Evolutionary conservation across 768 basidiomycete species (phyloP).

Genomic region (Infundibulicybe gibba): DNA sequence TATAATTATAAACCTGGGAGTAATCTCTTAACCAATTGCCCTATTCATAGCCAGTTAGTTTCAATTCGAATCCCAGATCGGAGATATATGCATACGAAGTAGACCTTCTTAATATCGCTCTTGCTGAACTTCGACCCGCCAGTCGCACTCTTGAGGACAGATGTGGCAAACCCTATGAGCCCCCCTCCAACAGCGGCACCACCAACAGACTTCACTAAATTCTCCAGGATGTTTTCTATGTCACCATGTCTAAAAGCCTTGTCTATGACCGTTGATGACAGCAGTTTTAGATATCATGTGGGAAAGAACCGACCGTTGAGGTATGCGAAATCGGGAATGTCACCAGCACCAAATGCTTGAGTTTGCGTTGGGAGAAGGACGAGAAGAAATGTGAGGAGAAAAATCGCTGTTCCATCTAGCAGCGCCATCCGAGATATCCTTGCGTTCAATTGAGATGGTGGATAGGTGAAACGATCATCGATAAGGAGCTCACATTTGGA

Average conservation of each 20-base stretch:
- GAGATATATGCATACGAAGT: slow-evolving; percentile 40
- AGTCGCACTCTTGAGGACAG: slow-evolving; percentile 37
- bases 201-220: slow-evolving; percentile 54
- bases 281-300: neutral
- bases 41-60: slow-evolving; percentile 18
- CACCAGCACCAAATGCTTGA: slow-evolving; percentile 59
- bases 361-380: slow-evolving; percentile 41
- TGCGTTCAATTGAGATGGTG: neutral
- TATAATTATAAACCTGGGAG: slow-evolving; percentile 39
- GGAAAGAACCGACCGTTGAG: slow-evolving; percentile 42
- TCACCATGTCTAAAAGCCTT: slow-evolving; percentile 79
- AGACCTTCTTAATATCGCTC: slow-evolving; percentile 65
- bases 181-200: slow-evolving; percentile 40
- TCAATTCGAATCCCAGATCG: neutral
- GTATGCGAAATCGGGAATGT: slow-evolving; percentile 71
- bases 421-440: neutral
- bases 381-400: slow-evolving; percentile 32
- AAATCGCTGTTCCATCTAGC: slow-evolving; percentile 16
- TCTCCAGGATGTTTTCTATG: slow-evolving; percentile 64
- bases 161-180: slow-evolving; percentile 48
- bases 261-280: slow-evolving; percentile 27
- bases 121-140: slow-evolving; percentile 59
- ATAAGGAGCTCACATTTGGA: neutral
- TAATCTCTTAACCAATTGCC: slow-evolving; percentile 74
- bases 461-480: too few species aligned